Evolutionary conservation across 2,329 filamentous ascomycete species (phyloP).

Genomic region (Alternaria alternata): DNA sequence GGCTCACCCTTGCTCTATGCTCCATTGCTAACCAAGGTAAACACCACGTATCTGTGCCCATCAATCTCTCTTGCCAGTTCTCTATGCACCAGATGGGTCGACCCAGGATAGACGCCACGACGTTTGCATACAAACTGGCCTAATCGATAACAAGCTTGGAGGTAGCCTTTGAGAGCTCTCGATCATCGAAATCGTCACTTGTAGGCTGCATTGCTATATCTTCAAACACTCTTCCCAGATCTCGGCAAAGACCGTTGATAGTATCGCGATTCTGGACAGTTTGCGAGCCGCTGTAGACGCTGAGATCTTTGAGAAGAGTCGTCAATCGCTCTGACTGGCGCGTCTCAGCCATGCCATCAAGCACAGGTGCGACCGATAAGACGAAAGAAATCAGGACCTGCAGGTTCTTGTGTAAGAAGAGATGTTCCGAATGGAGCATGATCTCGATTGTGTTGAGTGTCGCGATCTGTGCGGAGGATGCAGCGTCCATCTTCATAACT

Average conservation of each 20-base stretch:
- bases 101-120: not conserved
- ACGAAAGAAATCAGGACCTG: not conserved
- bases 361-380: not conserved
- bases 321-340: not conserved
- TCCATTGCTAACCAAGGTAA: not conserved
- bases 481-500: not conserved
- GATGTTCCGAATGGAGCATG: not conserved
- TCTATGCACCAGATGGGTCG: not conserved
- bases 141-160: not conserved
- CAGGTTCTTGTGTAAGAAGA: slow-evolving; percentile 1
- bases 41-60: not conserved
- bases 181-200: not conserved
- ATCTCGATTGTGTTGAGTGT: slow-evolving; percentile 1
- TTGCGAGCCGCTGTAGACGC: not conserved
- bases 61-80: not conserved
- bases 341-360: not conserved
- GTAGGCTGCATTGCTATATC: not conserved
- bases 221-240: not conserved
- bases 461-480: not conserved
- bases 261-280: not conserved
- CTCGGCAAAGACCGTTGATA: not conserved
- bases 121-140: not conserved
- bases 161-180: not conserved
- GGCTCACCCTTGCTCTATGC: not conserved
- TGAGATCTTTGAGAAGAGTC: not conserved